Evolutionary conservation across 2,329 filamentous ascomycete genomes (phyloP).

Genomic region (Penicillium palitans): DNA sequence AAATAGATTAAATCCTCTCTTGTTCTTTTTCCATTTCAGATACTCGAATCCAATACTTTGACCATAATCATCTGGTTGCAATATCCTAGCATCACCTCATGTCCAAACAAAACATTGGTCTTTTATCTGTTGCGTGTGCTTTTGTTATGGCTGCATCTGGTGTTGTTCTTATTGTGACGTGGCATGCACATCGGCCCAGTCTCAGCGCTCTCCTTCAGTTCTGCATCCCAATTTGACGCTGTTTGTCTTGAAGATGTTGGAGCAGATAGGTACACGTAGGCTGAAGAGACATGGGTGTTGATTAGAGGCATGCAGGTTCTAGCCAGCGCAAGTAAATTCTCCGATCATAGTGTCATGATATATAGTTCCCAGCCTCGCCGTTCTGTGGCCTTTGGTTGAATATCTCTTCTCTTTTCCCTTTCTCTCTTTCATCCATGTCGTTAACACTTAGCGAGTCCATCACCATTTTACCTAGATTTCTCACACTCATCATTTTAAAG

Average conservation of each 20-base stretch:
- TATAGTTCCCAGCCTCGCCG: conserved; percentile 13
- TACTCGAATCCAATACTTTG: conserved; percentile 34
- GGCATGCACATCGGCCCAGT: conserved; percentile 32
- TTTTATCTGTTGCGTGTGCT: background rate
- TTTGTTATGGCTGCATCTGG: conserved; percentile 27
- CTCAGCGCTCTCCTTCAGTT: conserved; percentile 22
- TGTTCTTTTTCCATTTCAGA: conserved; percentile 24
- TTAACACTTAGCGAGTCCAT: too few species aligned
- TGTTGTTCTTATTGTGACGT: conserved; percentile 35
- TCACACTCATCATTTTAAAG: background rate
- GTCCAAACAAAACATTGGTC: conserved; percentile 1
- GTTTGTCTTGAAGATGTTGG: conserved; percentile 11
- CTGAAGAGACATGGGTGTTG: conserved; percentile 11
- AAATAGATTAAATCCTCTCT: conserved; percentile 36
- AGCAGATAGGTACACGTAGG: conserved; percentile 35
- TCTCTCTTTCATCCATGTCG: background rate
- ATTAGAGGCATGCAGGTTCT: conserved; percentile 13
- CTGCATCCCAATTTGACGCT: conserved; percentile 23
- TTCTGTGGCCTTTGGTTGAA: background rate
- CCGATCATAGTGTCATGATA: conserved; percentile 9
- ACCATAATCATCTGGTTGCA: conserved; percentile 18
- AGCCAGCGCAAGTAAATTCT: conserved; percentile 16
- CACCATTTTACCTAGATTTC: background rate
- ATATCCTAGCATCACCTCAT: conserved; percentile 12
- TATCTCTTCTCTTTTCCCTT: background rate